Evolutionary conservation across 768 basidiomycete genomes (phyloP), one percentile per base, ranked within the genome.

Genomic region (Fomitopsis serialis): DNA sequence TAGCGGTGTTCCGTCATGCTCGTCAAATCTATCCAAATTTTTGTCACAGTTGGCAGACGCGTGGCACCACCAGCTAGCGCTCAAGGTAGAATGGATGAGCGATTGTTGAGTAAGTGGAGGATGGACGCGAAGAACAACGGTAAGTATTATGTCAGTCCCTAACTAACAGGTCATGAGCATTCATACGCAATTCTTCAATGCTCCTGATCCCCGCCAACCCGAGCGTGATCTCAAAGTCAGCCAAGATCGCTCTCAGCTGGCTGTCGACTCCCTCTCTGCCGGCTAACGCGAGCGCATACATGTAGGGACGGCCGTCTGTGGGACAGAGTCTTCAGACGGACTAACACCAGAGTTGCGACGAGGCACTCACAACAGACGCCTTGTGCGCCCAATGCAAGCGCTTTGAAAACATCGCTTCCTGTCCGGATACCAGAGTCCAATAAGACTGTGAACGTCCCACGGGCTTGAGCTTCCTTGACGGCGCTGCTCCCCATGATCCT

Each of bases 371-470:
- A 73, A 19, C 92, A 66, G 17, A 94, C 83, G 9, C 74, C 90
- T 60, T 94, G 85, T 6, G 93, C 92, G 42, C 93, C 92, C 0
- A 95, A 74, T 1, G 91, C 91, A 24, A 94, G 69, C 0, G 92
- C 92, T 66, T 90, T 89, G 67, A 91, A 75, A 42, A 93, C 80
- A 57, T 96, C 92, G 42, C 82, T 80, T 8, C 89, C 92, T 0
- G 85, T 88, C 40, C 92, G 81, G 54, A 94, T 84, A 6, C 92
- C 91, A 48, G 84, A 92, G 62, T 87, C 84, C 60, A 87, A 90
- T 2, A 94, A 70, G 34, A 92, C 69, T 1, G 85, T 83, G 36
- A 91, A 67, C 52, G 78, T 78, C 1, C 87, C 87, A 10, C 75
- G 67, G 8, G 63, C 63, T 62, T 89, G 85, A 0, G 85, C 84